Percentiles rank a stretch among this genome's conserved stretches.
Evolutionary conservation across 2,329 filamentous ascomycete genomes (phyloP).

Genomic region (Stromatinia cepivora): DNA sequence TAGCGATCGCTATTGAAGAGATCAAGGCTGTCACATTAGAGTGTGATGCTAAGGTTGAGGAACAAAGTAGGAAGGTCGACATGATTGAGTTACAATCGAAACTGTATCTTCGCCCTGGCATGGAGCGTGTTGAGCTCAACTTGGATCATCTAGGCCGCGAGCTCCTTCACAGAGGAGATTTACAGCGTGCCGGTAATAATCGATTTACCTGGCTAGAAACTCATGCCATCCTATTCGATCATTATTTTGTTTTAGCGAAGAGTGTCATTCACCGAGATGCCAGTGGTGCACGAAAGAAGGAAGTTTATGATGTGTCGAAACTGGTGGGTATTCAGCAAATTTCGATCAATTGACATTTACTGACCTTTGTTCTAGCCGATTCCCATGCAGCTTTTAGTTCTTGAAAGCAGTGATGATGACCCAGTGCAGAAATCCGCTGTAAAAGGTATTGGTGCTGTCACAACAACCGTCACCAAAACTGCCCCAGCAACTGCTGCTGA

Average conservation of each 20-base stretch:
- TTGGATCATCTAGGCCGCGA: conserved; percentile 92
- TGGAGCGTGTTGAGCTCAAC: conserved; percentile 84
- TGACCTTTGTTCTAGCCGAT: conserved; percentile 70
- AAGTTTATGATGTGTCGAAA: conserved; percentile 88
- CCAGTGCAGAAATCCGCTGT: conserved; percentile 77
- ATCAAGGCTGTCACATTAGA: conserved; percentile 87
- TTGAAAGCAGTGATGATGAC: conserved; percentile 91
- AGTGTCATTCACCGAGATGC: conserved; percentile 66
- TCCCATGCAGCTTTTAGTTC: conserved; percentile 90
- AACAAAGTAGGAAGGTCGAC: conserved; percentile 87
- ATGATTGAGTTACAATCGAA: conserved; percentile 82
- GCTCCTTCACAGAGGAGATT: conserved; percentile 82
- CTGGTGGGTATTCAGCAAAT: conserved; percentile 55
- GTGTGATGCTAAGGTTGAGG: conserved; percentile 88
- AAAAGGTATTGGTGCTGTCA: conserved; percentile 57
- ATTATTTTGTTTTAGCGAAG: conserved; percentile 94
- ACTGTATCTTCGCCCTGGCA: conserved; percentile 81
- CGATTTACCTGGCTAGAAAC: conserved; percentile 93
- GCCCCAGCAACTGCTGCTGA: conserved; percentile 62
- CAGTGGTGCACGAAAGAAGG: conserved; percentile 70
- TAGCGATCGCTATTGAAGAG: conserved; percentile 83
- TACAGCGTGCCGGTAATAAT: conserved; percentile 85
- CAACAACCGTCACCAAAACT: conserved; percentile 57
- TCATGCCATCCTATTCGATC: conserved; percentile 90
- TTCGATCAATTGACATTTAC: conserved; percentile 25